Conservation (phyloP, 2,329 filamentous ascomycete genomes). For the Sarocladiaceae sp. region DNA sequence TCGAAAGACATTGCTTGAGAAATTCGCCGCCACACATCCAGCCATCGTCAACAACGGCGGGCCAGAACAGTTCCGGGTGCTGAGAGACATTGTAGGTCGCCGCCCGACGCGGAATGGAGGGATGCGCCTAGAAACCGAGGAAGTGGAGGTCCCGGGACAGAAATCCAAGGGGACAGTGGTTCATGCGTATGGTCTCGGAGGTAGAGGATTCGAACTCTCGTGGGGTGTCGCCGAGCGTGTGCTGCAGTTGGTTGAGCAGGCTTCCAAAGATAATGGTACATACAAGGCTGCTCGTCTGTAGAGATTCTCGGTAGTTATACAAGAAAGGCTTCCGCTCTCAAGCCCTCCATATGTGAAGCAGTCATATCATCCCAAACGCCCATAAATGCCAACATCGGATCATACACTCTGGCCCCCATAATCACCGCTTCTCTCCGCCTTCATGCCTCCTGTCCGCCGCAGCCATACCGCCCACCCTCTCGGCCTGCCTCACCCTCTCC, state of each 20-base stretch:
- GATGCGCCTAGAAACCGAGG: slow-evolving; percentile 48
- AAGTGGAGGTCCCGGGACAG: background rate
- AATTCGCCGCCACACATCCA: slow-evolving; percentile 10
- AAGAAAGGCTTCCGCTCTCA: slow-evolving; percentile 7
- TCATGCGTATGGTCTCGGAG: slow-evolving; percentile 52
- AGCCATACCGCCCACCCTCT: slow-evolving; percentile 50
- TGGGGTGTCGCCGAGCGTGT: slow-evolving; percentile 44
- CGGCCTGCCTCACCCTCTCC: slow-evolving; percentile 44
- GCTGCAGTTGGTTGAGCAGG: background rate
- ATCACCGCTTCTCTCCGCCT: slow-evolving; percentile 26
- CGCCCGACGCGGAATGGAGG: slow-evolving; percentile 38
- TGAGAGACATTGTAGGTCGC: slow-evolving; percentile 38
- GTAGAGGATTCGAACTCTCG: slow-evolving; percentile 50
- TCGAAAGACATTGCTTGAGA: slow-evolving; percentile 38
- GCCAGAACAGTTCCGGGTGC: slow-evolving; percentile 23
- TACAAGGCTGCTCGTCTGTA: background rate
- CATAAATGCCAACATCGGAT: slow-evolving; percentile 3
- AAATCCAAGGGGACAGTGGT: slow-evolving; percentile 20
- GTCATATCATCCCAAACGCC: background rate
- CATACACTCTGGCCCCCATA: background rate
- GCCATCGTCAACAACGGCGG: background rate
- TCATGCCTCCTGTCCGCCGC: slow-evolving; percentile 41
- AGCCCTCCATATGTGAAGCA: background rate
- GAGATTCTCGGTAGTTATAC: slow-evolving; percentile 5
- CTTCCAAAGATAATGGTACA: slow-evolving; percentile 1